Conservation (phyloP, 179 eudicot genomes). For the Beta corolliflora region DNA sequence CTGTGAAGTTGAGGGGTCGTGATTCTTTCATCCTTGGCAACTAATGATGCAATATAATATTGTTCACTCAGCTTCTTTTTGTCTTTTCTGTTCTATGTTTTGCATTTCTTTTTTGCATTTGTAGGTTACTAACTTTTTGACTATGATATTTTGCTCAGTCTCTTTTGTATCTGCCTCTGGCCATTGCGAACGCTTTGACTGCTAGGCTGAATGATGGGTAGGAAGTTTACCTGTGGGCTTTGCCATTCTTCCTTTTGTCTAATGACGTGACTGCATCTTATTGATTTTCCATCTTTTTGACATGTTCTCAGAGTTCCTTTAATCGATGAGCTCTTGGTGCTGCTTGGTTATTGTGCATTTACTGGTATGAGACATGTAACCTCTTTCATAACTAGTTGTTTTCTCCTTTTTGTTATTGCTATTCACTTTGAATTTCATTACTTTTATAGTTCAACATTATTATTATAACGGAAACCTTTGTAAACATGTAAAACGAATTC, state of each 20-base stretch:
- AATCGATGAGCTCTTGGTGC: slow-evolving; percentile 82
- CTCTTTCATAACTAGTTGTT: not conserved
- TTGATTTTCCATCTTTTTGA: slow-evolving; percentile 1
- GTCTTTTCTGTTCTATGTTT: not conserved
- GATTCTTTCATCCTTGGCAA: not conserved
- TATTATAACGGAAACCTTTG: not conserved
- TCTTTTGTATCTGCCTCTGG: slow-evolving; percentile 83
- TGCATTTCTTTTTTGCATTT: not conserved
- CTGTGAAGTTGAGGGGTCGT: no score
- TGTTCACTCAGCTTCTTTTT: not conserved
- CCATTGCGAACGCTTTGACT: slow-evolving; percentile 92
- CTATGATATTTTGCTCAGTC: slow-evolving; percentile 49
- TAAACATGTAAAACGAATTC: slow-evolving; percentile 5
- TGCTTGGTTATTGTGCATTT: slow-evolving; percentile 67
- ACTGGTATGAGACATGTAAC: slow-evolving; percentile 51
- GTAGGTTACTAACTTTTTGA: not conserved
- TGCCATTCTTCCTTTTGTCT: not conserved
- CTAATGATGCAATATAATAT: not conserved
- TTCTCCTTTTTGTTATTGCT: not conserved
- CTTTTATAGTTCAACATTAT: no score
- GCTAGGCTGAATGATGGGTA: slow-evolving; percentile 94
- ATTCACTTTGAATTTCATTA: not conserved
- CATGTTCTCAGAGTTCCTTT: slow-evolving; percentile 65
- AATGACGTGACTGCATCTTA: not conserved
- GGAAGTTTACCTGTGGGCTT: slow-evolving; percentile 14